Evolutionary conservation across 805 yeast genomes (phyloP), one percentile per base, ranked within the genome.

Genomic region (Lipomyces japonicus): DNA sequence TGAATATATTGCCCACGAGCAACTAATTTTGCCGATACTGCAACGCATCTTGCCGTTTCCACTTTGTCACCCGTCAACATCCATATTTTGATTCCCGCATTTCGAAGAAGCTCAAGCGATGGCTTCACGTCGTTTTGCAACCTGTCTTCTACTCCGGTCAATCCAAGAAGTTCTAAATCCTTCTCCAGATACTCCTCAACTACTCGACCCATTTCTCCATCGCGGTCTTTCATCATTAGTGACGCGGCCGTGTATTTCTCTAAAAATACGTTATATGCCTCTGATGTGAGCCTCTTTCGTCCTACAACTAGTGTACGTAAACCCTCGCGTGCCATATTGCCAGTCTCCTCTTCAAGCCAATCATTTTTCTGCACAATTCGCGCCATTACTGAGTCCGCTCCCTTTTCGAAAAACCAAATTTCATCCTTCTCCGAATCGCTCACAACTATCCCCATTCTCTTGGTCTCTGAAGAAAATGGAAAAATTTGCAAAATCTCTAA

Each of bases 61-160:
- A 93, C 97, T 66, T 93, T 93, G 67, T 93, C 99, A 59, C 99
- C 99, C 0, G 99, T 93, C 42, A 93, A 72, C 98, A 93, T 95
- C 99, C 99, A 93, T 44, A 93, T 93, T 62, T 90, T 90, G 48
- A 95, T 80, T 3, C 97, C 98, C 0, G 97, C 99, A 69, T 95
- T 93, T 60, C 98, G 78, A 59, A 93, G 74, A 31, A 90, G 74
- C 71, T 93, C 99, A 51, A 93, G 82, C 0, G 96, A 87, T 0
- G 95, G 77, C 68, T 91, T 91, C 42, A 95, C 96, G 65, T 91
- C 89, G 50, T 79, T 76, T 65, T 93, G 99, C 42, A 93, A 75
- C 65, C 88, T 86, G 66, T 93, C 99, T 65, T 93, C 99, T 22
- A 93, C 99, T 55, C 99, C 99, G 0, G 98, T 93, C 36, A 93